Base-by-base conservation (phyloP, 805 yeast species). In the Cyberlindnera meyerae region DNA sequence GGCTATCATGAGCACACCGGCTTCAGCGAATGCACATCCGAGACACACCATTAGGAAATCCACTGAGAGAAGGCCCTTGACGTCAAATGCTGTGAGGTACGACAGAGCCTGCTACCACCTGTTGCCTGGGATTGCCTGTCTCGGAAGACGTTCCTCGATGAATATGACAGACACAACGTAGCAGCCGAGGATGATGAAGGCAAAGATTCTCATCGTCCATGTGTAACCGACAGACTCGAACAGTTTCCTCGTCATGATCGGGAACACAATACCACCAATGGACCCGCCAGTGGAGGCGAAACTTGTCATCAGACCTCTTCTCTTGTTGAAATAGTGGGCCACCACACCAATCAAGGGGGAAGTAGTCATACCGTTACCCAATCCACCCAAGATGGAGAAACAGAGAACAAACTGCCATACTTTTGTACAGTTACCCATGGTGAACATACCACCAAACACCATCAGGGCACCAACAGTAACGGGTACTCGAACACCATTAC, bases 151-250 rank as follows among this genome's bases (percentile, higher is more conserved):
- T 16, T 69, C 64, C 27, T 56, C 57, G 18, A 68, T 50, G 4
- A 68, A 45, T 1, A 62, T 2, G 13, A 70, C 70, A 54, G 7
- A 57, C 29, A 0, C 48, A 32, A 27, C 62, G 37, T 3, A 41
- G 37, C 2, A 38, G 29, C 1, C 40, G n/a, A 26, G 65, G 51
- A 20, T 20, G 6, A 71, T 51, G 42, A 74, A 66, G 0, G 72
- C 74, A 27, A 73, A 52, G 12, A 66, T 55, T 27, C 80, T 60
- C 32, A 68, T 63, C 4, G 73, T 66, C 79, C 79, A 75, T 7
- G 60, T 62, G 47, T 66, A 73, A 1, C 79, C 79, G 18, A 71
- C 57, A 18, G 48, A 47, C 1, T 48, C 38, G 39, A 63, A 61
- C 15, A 71, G 51, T 8, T 47, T 48, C 26, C 67, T 61, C 11